Evolutionary conservation across 768 basidiomycete genomes (phyloP), one percentile per base, ranked within the genome.

Genomic region (Termitomyces sp.): DNA sequence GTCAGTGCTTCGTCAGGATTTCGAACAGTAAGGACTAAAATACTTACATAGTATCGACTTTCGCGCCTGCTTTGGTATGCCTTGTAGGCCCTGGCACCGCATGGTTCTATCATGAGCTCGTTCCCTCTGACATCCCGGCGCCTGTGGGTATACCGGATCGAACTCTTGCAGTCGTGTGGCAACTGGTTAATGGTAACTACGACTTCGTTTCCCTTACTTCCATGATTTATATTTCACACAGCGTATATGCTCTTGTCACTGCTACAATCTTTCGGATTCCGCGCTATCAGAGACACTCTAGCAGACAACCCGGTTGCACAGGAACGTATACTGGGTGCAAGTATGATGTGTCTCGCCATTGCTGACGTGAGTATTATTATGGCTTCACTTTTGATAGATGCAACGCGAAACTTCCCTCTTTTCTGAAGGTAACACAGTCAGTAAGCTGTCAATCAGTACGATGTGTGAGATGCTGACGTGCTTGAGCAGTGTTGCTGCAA

Each of bases 101-200:
- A 16, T 88, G 88, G 85, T 89, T 88, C 63, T 81, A 86, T 66
- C 76, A 82, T 64, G 77, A 86, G 61, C 82, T 90, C 56, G 79
- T 88, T 47, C 88, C 87, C 1, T 74, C 73, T 8, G 57, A 64
- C n/a, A 58, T 69, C 0, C 72, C 75, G 38, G 58, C 68, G 0
- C 71, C 74, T 3, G 28, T 58, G 8, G 63, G 68, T 6, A 66
- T 83, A 51, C 82, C 87, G 50, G 67, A 76, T 40, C 76, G 84
- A 38, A 80, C 82, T 6, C 74, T 71, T 16, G 87, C 88, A 81
- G 81, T 80, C 18, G 77, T 89, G 57, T 83, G 82, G 78, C 89
- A 91, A 63, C 72, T 90, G 10, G 82, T 79, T 33, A 89, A 87
- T 60, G 86, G 88, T 87, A 61, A 50, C 30, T 18, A 35, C 23